Percentiles rank a stretch among this genome's conserved stretches.
phyloP scores from a whole-genome alignment of 2,329 filamentous ascomycete genomes.

The Talaromyces sp. region DNA sequence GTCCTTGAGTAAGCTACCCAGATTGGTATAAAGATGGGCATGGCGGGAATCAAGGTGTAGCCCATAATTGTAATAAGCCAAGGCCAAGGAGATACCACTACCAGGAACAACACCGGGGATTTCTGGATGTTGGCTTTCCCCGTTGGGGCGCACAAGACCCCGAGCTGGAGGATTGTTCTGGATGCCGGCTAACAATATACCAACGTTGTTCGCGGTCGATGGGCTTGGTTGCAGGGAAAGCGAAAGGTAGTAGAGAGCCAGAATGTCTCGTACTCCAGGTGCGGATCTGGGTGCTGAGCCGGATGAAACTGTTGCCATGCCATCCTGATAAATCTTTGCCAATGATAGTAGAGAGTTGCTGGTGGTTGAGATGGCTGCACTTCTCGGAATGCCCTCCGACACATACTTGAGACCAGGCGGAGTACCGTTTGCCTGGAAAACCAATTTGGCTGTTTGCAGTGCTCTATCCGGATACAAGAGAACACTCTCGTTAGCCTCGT shows the following conservation, averaged over 20 bases:
- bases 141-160: constrained; percentile 33
- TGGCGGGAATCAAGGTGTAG: constrained; percentile 83
- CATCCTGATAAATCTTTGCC: constrained; percentile 97
- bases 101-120: constrained; percentile 82
- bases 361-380: constrained; percentile 84
- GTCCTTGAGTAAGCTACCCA: constrained; percentile 93
- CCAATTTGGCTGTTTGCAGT: constrained; percentile 76
- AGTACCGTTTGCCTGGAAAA: constrained; percentile 75
- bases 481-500: constrained; percentile 61
- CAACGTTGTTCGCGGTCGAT: constrained; percentile 97
- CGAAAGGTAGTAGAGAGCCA: constrained; percentile 93
- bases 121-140: constrained; percentile 47
- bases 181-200: constrained; percentile 92
- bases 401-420: constrained; percentile 79
- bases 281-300: constrained; percentile 60
- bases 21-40: constrained; percentile 94
- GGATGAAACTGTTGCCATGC: constrained; percentile 74
- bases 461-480: constrained; percentile 83
- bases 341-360: constrained; percentile 94
- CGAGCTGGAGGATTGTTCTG: constrained; percentile 66
- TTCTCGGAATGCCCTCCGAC: constrained; percentile 69
- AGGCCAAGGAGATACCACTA: constrained; percentile 82
- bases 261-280: constrained; percentile 83
- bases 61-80: constrained; percentile 95
- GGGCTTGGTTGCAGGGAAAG: constrained; percentile 92